Percentiles rank a stretch among this genome's conserved stretches.
Conservation (phyloP, 805 yeast species). For the Candida hispaniensis region DNA sequence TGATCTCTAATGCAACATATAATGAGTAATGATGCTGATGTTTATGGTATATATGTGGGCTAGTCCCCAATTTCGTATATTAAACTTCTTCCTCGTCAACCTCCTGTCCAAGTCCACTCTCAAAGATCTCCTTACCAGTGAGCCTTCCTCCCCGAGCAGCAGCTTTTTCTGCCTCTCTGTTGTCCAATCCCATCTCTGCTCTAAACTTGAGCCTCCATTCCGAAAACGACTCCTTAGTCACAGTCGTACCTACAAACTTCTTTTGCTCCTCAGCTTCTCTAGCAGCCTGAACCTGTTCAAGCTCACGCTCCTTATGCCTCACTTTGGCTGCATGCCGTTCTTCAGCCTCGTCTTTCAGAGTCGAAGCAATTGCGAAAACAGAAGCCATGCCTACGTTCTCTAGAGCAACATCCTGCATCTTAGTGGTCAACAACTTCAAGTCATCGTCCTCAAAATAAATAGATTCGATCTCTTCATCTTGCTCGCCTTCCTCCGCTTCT, state of each 20-base stretch:
- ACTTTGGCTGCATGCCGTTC: constrained; percentile 49
- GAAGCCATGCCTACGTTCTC: constrained; percentile 87
- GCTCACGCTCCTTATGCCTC: constrained; percentile 40
- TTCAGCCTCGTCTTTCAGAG: constrained; percentile 72
- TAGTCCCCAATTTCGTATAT: too few species aligned
- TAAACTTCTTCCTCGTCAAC: constrained; percentile 42
- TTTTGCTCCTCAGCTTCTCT: constrained; percentile 77
- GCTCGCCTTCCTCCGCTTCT: constrained; percentile 32
- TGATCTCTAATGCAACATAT: constrained; percentile 6
- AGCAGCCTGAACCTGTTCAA: constrained; percentile 47
- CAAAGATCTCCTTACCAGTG: constrained; percentile 85
- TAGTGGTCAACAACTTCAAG: constrained; percentile 20
- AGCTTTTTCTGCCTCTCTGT: constrained; percentile 30
- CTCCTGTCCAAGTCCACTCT: constrained; percentile 71
- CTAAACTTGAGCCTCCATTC: constrained; percentile 68
- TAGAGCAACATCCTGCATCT: constrained; percentile 39
- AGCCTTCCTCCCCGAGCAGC: constrained; percentile 63
- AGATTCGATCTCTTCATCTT: constrained; percentile 34
- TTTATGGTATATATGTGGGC: too few species aligned
- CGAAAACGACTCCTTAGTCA: constrained; percentile 62
- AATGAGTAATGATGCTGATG: constrained; percentile 15
- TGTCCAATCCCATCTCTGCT: constrained; percentile 59
- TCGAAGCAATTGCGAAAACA: constrained; percentile 65
- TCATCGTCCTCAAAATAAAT: constrained; percentile 34
- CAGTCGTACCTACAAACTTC: constrained; percentile 85